A percentile compares a stretch with the other conserved stretches of the same genome.
These are phyloP conservation scores for Eucalyptus erythrocorys DNA, from an alignment of 345 rosid genomes.

Conservation along the genomic window DNA sequence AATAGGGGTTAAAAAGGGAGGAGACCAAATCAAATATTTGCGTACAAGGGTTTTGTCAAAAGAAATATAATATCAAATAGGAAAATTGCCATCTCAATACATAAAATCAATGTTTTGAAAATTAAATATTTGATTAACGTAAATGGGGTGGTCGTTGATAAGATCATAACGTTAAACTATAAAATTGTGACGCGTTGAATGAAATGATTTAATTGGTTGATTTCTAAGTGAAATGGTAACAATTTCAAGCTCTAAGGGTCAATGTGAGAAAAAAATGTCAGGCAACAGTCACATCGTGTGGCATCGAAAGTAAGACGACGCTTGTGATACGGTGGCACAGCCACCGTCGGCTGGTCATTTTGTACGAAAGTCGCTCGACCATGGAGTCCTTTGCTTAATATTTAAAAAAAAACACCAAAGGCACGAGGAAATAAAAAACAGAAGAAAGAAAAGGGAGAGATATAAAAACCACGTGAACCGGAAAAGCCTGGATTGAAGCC, in stretches of 20 bases:
- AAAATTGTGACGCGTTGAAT: accelerated
- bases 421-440: not conserved
- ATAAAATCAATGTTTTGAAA: accelerated
- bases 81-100: accelerated
- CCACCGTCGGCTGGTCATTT: not conserved
- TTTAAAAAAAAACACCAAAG: not conserved
- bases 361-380: not conserved
- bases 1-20: not conserved
- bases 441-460: not conserved
- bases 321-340: not conserved
- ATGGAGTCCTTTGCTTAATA: not conserved
- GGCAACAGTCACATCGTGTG: not conserved
- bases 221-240: not conserved
- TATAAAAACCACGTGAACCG: not conserved
- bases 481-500: not conserved
- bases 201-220: accelerated
- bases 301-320: not conserved
- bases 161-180: no score
- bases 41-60: accelerated
- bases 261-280: not conserved
- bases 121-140: no score
- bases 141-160: not conserved
- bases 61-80: not conserved
- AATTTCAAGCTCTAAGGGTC: no score
- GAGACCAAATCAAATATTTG: not conserved